A percentile compares a stretch with the other conserved stretches of the same genome.
phyloP scores from a whole-genome alignment of 2,329 filamentous ascomycete genomes.

The Cladophialophora exuberans region DNA sequence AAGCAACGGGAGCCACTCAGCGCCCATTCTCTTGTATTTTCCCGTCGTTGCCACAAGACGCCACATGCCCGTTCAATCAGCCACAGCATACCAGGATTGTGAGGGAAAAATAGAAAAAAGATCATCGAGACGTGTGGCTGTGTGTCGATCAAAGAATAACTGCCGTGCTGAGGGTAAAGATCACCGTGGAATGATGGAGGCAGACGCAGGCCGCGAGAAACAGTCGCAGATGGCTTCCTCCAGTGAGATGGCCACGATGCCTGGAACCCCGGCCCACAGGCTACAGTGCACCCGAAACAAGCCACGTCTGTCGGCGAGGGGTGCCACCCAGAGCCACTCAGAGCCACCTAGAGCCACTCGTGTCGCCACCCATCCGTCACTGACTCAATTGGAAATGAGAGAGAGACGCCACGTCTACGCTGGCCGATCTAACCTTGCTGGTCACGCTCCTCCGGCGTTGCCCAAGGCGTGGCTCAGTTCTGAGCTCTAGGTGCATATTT shows the following conservation, averaged over 20 bases:
- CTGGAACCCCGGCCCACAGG: not conserved
- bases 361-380: conserved; percentile 6
- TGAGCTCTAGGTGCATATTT: conserved; percentile 5
- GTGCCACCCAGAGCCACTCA: not conserved
- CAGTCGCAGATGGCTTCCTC: conserved; percentile 1
- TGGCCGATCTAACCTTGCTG: conserved; percentile 7
- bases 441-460: conserved; percentile 13
- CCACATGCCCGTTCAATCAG: no score
- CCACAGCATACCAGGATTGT: no score
- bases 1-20: no score
- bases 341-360: not conserved
- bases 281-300: conserved; percentile 4
- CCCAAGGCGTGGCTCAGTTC: conserved; percentile 21
- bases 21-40: no score
- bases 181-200: conserved; percentile 4
- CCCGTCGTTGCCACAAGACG: no score
- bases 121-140: conserved; percentile 18
- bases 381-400: conserved; percentile 10
- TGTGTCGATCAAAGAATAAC: conserved; percentile 17
- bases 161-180: conserved; percentile 3
- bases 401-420: conserved; percentile 25
- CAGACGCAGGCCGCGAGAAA: not conserved
- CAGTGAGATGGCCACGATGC: conserved; percentile 4
- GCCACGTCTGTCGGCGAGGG: conserved; percentile 7
- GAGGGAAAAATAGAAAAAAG: no score